Base-by-base conservation (phyloP, 768 basidiomycete genomes). In the Termitomyces sp. region DNA sequence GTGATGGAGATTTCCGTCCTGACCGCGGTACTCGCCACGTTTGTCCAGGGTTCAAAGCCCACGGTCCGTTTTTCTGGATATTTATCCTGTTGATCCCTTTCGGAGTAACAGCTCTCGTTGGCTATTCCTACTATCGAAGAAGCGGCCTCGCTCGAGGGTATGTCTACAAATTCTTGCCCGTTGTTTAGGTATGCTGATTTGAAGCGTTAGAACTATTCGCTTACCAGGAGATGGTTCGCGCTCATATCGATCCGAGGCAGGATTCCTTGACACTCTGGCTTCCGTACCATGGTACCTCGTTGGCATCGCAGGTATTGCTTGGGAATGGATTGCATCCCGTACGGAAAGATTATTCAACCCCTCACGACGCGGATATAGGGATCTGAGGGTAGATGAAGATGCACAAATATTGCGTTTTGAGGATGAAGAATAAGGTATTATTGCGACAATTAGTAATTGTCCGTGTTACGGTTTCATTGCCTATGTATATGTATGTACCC, bases 271-370 rank as follows among this genome's bases (percentile, higher is more conserved):
- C 22, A 94, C 91, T 3, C 66, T 97, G 43, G 92, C 91, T 1
- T 92, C 90, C 10, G 82, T 98, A 2, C 95, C 95, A 0, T 95
- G 88, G 86, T 95, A 90, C 77, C 68, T 96, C 51, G 65, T 97
- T 44, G 95, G 94, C 22, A 63, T 94, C 24, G 81, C 77, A 0
- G 84, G 88, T 1, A 84, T 92, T 57, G 89, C 83, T 3, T 87
- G 81, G 73, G 88, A 87, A 67, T 85, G 81, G 71, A 76, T 86
- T 2, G 66, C 77, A 0, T 83, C 81, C 22, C 74, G 70, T 52
- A 61, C 81, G 46, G 83, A 81, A 4, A 67, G 68, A 4, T 63
- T 72, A 33, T 68, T 74, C 45, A 76, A 82, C 60, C 73, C 78
- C 16, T 57, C 79, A 9, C 76, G 84, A 56, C 74, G 84, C 20